These are phyloP conservation scores for Malassezia japonica DNA, from an alignment of 1,284 basidiomycete species.

Conservation along the genomic window DNA sequence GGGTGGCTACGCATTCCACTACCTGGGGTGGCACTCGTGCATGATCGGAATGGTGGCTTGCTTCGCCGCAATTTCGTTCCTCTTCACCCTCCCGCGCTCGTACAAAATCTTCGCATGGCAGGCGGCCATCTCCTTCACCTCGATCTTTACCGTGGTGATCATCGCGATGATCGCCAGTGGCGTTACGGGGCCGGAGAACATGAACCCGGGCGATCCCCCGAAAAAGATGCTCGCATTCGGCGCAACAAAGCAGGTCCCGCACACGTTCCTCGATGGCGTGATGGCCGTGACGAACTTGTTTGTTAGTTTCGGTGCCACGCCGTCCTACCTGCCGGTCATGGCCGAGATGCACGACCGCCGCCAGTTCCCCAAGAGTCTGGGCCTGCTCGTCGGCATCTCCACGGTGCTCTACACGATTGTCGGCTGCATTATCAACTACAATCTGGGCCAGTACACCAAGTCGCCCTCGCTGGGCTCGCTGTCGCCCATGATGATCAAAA, in stretches of 20 bases:
- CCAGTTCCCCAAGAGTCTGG: slow-evolving; percentile 30
- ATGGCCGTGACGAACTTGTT: slow-evolving; percentile 31
- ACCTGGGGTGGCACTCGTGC: slow-evolving; percentile 33
- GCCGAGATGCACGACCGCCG: slow-evolving; percentile 36
- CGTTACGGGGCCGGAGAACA: slow-evolving; percentile 28
- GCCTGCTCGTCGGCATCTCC: slow-evolving; percentile 23
- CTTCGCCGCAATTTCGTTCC: slow-evolving; percentile 33
- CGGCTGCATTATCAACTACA: slow-evolving; percentile 36
- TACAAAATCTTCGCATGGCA: slow-evolving; percentile 33
- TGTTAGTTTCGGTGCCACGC: slow-evolving; percentile 31
- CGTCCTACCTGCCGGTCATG: slow-evolving; percentile 33
- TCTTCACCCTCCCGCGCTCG: slow-evolving; percentile 34
- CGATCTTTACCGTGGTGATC: slow-evolving; percentile 33
- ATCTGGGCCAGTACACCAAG: slow-evolving; percentile 36
- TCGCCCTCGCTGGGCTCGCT: slow-evolving; percentile 37
- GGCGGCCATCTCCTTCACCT: slow-evolving; percentile 31
- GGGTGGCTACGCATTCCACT: slow-evolving; percentile 28
- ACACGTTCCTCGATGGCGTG: slow-evolving; percentile 30
- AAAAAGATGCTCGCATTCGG: slow-evolving; percentile 28
- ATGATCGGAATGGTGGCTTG: slow-evolving; percentile 25
- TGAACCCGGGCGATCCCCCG: slow-evolving; percentile 18
- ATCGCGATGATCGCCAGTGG: slow-evolving; percentile 38
- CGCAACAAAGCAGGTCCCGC: slow-evolving; percentile 21
- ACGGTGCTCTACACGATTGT: slow-evolving; percentile 37
- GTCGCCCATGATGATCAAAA: slow-evolving; percentile 21